Conservation (phyloP, 805 yeast genomes). For the Zygosaccharomyces kombuchaensis region DNA sequence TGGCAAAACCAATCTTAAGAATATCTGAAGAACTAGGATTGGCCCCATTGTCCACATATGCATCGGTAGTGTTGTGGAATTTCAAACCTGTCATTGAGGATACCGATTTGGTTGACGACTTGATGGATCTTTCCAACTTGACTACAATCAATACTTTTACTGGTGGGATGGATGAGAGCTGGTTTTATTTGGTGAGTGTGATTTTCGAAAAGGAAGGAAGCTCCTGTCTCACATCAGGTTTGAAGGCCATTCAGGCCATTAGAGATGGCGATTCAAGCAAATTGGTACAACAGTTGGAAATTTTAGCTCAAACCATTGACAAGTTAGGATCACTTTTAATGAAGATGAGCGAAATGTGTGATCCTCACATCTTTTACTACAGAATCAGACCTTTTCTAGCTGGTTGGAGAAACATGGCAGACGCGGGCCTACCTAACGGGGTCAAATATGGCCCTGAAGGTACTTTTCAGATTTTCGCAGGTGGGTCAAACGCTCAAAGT, state of each 20-base stretch:
- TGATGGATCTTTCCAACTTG: slow-evolving; percentile 59
- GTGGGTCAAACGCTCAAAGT: slow-evolving; percentile 93
- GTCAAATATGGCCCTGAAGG: slow-evolving; percentile 68
- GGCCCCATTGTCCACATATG: slow-evolving; percentile 86
- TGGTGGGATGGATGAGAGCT: slow-evolving; percentile 84
- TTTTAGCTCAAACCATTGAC: slow-evolving; percentile 71
- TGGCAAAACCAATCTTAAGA: slow-evolving; percentile 66
- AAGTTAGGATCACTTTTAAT: slow-evolving; percentile 65
- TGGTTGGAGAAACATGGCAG: slow-evolving; percentile 91
- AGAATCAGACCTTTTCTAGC: slow-evolving; percentile 85
- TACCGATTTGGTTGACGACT: slow-evolving; percentile 31
- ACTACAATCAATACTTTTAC: slow-evolving; percentile 82
- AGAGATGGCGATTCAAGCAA: slow-evolving; percentile 45
- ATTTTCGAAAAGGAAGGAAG: slow-evolving; percentile 84
- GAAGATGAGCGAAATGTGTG: slow-evolving; percentile 90
- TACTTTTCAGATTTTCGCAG: slow-evolving; percentile 57
- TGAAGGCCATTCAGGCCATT: slow-evolving; percentile 59
- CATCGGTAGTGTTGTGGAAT: slow-evolving; percentile 87
- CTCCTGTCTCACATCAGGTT: slow-evolving; percentile 58
- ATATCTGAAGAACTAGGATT: slow-evolving; percentile 58
- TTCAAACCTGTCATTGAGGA: slow-evolving; percentile 52
- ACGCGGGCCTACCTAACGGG: slow-evolving; percentile 77
- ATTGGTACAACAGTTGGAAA: slow-evolving; percentile 45
- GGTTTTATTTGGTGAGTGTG: slow-evolving; percentile 89
- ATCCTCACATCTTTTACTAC: slow-evolving; percentile 86